Conservation (phyloP, 768 basidiomycete genomes). For the Lactarius deliciosus region DNA sequence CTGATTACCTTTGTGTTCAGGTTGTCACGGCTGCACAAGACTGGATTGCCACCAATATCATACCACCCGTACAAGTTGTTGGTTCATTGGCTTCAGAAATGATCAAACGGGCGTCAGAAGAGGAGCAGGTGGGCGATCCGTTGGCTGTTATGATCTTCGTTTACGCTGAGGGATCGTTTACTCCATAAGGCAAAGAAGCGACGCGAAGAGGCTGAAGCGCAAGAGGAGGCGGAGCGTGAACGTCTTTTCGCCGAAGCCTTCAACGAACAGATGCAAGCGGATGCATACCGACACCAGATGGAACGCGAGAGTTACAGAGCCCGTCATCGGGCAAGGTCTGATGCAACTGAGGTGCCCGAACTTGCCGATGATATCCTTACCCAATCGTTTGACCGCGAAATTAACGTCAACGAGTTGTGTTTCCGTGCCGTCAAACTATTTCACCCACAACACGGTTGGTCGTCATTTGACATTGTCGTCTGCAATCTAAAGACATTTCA, state of each 20-base stretch:
- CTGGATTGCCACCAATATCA: constrained; percentile 61
- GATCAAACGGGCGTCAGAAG: constrained; percentile 68
- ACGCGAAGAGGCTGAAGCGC: constrained; percentile 53
- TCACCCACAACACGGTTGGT: constrained; percentile 63
- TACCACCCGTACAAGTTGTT: constrained; percentile 54
- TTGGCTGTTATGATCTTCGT: constrained; percentile 10
- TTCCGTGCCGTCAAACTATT: constrained; percentile 71
- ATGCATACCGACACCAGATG: constrained; percentile 57
- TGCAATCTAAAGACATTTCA: constrained; percentile 30
- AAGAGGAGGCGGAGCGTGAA: constrained; percentile 50
- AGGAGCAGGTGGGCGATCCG: constrained; percentile 53
- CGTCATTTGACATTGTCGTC: not conserved
- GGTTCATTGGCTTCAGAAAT: constrained; percentile 80
- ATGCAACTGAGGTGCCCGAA: constrained; percentile 62
- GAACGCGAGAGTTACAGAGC: constrained; percentile 54
- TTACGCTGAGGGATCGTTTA: not conserved
- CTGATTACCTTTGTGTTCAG: constrained; percentile 36
- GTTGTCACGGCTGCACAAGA: constrained; percentile 69
- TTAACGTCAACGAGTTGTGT: constrained; percentile 55
- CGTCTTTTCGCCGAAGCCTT: constrained; percentile 52
- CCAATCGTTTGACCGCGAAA: constrained; percentile 58
- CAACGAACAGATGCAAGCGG: constrained; percentile 64
- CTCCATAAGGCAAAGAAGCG: constrained; percentile 39
- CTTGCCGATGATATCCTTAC: constrained; percentile 42
- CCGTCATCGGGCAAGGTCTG: constrained; percentile 65